Percentiles rank a stretch among this genome's conserved stretches.
These are phyloP conservation scores for Bacterosira constricta DNA, from an alignment of 108 stramenopile genomes.

Conservation along the genomic window DNA sequence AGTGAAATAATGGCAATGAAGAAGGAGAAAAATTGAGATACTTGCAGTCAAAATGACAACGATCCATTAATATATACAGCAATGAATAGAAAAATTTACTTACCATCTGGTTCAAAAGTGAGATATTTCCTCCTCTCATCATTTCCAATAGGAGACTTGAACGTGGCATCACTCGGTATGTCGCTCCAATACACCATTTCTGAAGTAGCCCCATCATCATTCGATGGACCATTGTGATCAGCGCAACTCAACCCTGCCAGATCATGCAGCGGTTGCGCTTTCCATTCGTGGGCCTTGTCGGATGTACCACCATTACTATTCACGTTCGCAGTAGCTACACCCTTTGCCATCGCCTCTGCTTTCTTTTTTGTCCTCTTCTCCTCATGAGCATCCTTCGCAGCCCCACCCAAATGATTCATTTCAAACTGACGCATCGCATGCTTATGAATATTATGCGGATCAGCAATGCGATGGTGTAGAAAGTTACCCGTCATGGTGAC, in stretches of 20 bases:
- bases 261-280: constrained; percentile 31
- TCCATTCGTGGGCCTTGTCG: neutral
- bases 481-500: constrained; percentile 43
- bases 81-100: neutral
- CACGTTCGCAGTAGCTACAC: neutral
- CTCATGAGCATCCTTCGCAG: neutral
- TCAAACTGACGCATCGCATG: constrained; percentile 31
- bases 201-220: constrained; percentile 42
- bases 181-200: constrained; percentile 92
- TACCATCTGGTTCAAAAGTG: constrained; percentile 61
- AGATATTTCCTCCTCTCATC: constrained; percentile 39
- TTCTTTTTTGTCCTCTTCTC: neutral
- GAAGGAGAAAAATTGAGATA: neutral
- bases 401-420: constrained; percentile 21
- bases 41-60: too few species aligned
- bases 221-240: constrained; percentile 49
- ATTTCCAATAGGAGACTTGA: constrained; percentile 54
- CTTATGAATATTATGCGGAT: constrained; percentile 39
- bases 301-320: neutral
- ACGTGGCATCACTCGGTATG: constrained; percentile 65
- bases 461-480: constrained; percentile 38
- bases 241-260: constrained; percentile 51
- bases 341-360: neutral
- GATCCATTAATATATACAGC: too few species aligned
- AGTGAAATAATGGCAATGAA: constrained; percentile 34